Percentiles rank a stretch among this genome's conserved stretches.
These are phyloP conservation scores for Puccinellia tenuiflora DNA, from an alignment of 176 grass and related monocot genomes.

Conservation along the genomic window DNA sequence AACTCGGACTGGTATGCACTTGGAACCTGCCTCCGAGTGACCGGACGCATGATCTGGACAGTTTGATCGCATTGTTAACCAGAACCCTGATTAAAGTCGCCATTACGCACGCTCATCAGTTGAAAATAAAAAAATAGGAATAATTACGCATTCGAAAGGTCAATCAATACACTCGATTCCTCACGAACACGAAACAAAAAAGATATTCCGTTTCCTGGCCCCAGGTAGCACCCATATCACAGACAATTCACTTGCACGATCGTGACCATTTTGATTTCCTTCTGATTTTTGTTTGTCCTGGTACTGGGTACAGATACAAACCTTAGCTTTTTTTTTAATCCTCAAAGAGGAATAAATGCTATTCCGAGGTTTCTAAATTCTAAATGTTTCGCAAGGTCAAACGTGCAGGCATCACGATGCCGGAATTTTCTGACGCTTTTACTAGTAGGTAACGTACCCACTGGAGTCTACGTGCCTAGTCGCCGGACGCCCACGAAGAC, in stretches of 20 bases:
- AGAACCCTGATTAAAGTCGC: neutral
- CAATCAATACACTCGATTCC: neutral
- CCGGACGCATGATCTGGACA: neutral
- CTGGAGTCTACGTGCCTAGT: neutral
- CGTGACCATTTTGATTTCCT: neutral
- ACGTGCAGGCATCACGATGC: neutral
- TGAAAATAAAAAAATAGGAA: neutral
- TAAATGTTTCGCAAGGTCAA: neutral
- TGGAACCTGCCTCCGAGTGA: too few relatives aligned
- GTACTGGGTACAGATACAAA: neutral
- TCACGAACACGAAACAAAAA: neutral
- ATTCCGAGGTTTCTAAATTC: too few relatives aligned
- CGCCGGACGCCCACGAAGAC: neutral
- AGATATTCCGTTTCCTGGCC: conserved; percentile 3
- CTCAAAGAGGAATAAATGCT: neutral
- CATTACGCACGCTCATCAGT: neutral
- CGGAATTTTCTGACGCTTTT: neutral
- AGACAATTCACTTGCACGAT: neutral
- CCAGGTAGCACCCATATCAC: neutral
- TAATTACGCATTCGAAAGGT: neutral
- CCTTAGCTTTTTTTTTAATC: neutral
- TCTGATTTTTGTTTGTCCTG: neutral
- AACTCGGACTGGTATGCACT: neutral
- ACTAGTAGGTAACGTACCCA: neutral
- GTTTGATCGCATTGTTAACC: neutral